Evolutionary conservation across 257 asterid species (phyloP), one percentile per base, ranked within the genome.

Genomic region (Ligustrum vulgare): DNA sequence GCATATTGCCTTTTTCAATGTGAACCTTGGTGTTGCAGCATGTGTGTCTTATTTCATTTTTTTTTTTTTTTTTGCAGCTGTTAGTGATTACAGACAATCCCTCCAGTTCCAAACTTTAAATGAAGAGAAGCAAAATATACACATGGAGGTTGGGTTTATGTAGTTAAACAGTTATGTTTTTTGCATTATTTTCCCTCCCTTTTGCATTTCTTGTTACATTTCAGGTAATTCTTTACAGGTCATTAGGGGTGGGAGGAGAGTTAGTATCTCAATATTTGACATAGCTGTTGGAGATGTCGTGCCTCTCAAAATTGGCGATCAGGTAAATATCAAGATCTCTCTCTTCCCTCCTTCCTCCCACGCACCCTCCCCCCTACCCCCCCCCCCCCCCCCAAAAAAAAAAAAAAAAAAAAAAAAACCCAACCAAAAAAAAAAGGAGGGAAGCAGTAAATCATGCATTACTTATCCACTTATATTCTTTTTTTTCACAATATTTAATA

Each of bases 261-360:
- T 74, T 23, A 84, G 81, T 80, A 80, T 92, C 69, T 94, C 98
- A 13, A 94, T 94, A 85, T 94, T 94, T 82, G 98, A 94, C 1
- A 76, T 94, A n/a, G 93, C 92, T 47, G 97, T 88, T 72, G 98
- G 98, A 18, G 98, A 94, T 86, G 83, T 92, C 69, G 84, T 94
- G 74, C 97, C 98, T 73, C 96, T 94, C 25, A 94, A 94, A 83
- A 94, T 92, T 84, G 98, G 98, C 70, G 98, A 94, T 85, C 98
- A 94, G 97, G 98, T 92, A 73, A 43, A 79, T 72, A 63, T 20
- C 22, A 51, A 11, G 43, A 36, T 71, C 22, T 67, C 68, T 43
- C 43, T 72, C 70, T 20, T 36, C n/a, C 41, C 70, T 73, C 54
- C 31, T 28, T 28, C 31, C 31, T 28, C 31, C 31, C n/a, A n/a